These are phyloP conservation scores for Porcisia hertigi DNA, from an alignment of 208 protist species.

Conservation along the genomic window DNA sequence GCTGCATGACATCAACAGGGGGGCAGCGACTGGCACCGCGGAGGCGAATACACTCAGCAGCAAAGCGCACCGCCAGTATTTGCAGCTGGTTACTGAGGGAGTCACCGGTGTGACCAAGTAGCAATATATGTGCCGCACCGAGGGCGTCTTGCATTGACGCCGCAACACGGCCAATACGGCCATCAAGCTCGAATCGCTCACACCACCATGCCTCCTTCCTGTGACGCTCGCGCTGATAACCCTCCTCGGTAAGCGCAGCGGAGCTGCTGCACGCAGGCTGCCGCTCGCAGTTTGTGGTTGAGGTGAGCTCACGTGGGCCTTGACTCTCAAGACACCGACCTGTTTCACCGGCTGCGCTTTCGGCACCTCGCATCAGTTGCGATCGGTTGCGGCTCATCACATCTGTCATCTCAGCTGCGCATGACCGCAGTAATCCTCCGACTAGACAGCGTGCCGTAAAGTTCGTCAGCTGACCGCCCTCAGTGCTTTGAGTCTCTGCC, in stretches of 20 bases:
- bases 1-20: conserved; percentile 3
- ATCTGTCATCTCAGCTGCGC: conserved; percentile 17
- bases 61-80: conserved; percentile 21
- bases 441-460: not conserved
- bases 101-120: conserved; percentile 40
- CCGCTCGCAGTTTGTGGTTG: not conserved
- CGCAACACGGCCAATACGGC: conserved; percentile 24
- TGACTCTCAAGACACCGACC: conserved; percentile 5
- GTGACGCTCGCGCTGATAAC: not conserved
- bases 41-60: conserved; percentile 8
- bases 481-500: not conserved
- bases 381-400: conserved; percentile 25
- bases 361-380: conserved; percentile 30
- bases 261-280: not conserved
- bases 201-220: conserved; percentile 39
- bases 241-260: not conserved
- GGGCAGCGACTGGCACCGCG: conserved; percentile 3
- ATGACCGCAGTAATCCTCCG: conserved; percentile 9
- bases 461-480: not conserved
- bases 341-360: conserved; percentile 2
- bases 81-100: conserved; percentile 16
- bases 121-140: conserved; percentile 30
- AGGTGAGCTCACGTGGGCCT: not conserved
- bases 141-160: conserved; percentile 35
- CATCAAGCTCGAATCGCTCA: conserved; percentile 31